These are phyloP conservation scores for Castanea crenata DNA, from an alignment of 306 rosid species.

Conservation along the genomic window DNA sequence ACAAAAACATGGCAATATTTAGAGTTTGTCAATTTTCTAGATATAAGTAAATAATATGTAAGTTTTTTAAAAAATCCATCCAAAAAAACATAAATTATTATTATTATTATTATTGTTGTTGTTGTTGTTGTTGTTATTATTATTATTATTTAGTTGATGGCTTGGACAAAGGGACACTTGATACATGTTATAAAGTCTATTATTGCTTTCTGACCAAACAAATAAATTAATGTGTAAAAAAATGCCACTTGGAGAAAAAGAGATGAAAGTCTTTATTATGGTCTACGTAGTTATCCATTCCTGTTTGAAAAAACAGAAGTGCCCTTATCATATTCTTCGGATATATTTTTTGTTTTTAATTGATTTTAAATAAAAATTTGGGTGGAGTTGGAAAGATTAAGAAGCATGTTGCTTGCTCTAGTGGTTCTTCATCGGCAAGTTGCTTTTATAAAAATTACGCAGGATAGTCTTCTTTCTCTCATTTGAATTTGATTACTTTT, in stretches of 20 bases:
- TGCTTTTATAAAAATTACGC: constrained; percentile 18
- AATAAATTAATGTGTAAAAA: background rate
- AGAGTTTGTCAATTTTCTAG: too few relatives aligned
- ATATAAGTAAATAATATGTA: too few relatives aligned
- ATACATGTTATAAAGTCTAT: too few relatives aligned
- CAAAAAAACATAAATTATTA: too few relatives aligned
- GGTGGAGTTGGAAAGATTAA: constrained; percentile 19
- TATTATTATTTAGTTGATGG: too few relatives aligned
- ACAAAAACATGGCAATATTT: too few relatives aligned
- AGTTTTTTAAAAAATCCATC: too few relatives aligned
- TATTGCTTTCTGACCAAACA: too few relatives aligned
- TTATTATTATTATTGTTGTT: too few relatives aligned
- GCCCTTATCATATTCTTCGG: background rate
- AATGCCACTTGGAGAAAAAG: background rate
- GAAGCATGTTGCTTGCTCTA: constrained; percentile 18
- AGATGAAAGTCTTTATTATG: background rate
- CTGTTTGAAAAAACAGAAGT: background rate
- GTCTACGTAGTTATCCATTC: background rate
- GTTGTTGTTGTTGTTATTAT: too few relatives aligned
- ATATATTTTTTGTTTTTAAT: background rate
- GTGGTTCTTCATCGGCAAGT: constrained; percentile 18
- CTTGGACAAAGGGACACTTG: too few relatives aligned
- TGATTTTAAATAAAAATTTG: background rate
- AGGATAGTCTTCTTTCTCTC: constrained; percentile 25
- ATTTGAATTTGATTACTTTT: background rate